A percentile compares a stretch with the other conserved stretches of the same genome.
Conservation (phyloP, 768 basidiomycete species). For the Candolleomyces aberdarensis region DNA sequence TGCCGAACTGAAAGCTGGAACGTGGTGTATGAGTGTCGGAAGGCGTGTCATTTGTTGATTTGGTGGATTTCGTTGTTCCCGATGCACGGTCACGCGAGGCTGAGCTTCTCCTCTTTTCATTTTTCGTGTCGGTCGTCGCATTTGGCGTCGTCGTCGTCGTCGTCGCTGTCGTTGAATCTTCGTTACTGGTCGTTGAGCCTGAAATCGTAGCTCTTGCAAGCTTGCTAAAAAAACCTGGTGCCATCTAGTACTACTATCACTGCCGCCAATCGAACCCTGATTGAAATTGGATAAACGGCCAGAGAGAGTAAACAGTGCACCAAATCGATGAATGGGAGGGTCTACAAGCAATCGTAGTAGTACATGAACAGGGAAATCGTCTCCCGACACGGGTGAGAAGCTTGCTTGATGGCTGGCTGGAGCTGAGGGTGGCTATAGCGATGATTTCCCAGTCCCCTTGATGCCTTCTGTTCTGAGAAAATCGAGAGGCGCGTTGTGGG, state of each 20-base stretch:
- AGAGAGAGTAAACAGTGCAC: too few species aligned
- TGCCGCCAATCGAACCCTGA: neutral
- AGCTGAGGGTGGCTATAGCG: neutral
- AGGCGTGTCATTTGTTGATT: constrained; percentile 6
- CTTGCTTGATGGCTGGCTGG: too few species aligned
- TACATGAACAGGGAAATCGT: neutral
- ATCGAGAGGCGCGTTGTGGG: too few species aligned
- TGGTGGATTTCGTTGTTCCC: constrained; percentile 4
- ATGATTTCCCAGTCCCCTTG: neutral
- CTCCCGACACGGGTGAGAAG: neutral
- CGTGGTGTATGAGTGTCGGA: neutral
- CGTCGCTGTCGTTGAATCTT: constrained; percentile 27
- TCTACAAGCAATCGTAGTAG: neutral
- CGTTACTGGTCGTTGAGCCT: constrained; percentile 11
- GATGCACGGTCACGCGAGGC: constrained; percentile 5
- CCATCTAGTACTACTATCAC: constrained; percentile 21
- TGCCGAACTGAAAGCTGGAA: constrained; percentile 8
- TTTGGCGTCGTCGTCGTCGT: constrained; percentile 16
- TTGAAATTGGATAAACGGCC: too few species aligned
- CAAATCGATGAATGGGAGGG: neutral
- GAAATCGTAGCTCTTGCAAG: constrained; percentile 30
- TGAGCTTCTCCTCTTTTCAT: neutral
- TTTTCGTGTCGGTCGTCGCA: constrained; percentile 2
- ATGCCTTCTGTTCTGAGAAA: too few species aligned
- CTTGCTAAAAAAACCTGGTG: constrained; percentile 37